Conservation (phyloP, 192 early-diverging fungal genomes). For the Mortierella antarctica region DNA sequence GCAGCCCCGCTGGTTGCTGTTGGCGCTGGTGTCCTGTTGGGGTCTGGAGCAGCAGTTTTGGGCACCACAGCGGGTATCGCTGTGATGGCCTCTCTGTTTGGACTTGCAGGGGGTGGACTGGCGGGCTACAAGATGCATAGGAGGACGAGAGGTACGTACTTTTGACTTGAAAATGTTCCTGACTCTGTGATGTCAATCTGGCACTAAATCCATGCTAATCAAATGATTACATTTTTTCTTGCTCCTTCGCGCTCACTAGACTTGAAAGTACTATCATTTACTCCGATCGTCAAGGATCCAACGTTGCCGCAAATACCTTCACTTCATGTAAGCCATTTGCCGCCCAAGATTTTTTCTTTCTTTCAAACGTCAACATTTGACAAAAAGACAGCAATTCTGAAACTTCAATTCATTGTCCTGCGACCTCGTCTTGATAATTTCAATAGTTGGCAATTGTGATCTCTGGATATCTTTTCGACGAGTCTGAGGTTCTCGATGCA, state of each 20-base stretch:
- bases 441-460: constrained; percentile 64
- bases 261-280: constrained; percentile 62
- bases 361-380: background rate
- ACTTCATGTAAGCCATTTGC: constrained; percentile 51
- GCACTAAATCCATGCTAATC: too few relatives aligned
- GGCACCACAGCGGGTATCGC: constrained; percentile 65
- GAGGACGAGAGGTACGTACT: constrained; percentile 30
- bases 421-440: background rate
- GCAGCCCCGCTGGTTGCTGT: constrained; percentile 68
- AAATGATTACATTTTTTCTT: background rate
- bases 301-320: constrained; percentile 66
- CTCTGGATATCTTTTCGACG: constrained; percentile 66
- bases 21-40: constrained; percentile 52
- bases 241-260: constrained; percentile 53
- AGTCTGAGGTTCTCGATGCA: constrained; percentile 44
- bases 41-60: constrained; percentile 64
- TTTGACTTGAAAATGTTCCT: constrained; percentile 1
- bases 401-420: background rate
- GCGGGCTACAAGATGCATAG: constrained; percentile 57
- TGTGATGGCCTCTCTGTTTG: constrained; percentile 66
- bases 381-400: background rate
- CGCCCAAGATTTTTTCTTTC: background rate
- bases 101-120: constrained; percentile 65
- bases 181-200: background rate
- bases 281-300: constrained; percentile 57